Conservation (phyloP, 257 asterid species). For the Solanum habrochaites region DNA sequence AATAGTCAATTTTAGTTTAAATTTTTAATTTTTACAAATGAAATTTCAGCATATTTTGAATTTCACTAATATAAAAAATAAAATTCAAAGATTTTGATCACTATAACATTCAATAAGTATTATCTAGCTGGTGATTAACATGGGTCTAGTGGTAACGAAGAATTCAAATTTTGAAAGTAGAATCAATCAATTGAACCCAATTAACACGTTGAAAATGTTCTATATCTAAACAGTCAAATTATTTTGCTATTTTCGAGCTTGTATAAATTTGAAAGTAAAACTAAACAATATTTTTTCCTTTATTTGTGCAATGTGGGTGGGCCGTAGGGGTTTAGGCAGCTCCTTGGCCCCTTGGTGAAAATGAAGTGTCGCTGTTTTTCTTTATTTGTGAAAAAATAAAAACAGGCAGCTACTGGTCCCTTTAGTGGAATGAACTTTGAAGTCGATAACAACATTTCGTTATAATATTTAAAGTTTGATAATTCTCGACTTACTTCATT, state of each 20-base stretch:
- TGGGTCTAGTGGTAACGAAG: not conserved
- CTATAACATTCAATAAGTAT: no score
- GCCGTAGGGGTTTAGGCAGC: not conserved
- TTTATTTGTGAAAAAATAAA: no score
- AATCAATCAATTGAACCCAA: not conserved
- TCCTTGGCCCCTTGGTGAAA: not conserved
- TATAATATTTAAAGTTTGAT: no score
- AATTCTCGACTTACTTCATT: no score
- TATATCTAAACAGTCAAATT: not conserved
- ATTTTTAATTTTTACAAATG: not conserved
- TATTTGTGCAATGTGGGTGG: not conserved
- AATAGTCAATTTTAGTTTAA: not conserved
- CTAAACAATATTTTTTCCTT: not conserved
- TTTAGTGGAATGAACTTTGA: no score
- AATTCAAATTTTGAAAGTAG: not conserved
- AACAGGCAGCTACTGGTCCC: no score
- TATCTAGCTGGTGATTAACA: not conserved
- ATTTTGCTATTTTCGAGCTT: not conserved
- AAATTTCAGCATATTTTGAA: not conserved
- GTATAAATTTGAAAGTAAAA: not conserved
- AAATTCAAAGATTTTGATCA: no score
- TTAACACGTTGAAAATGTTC: not conserved
- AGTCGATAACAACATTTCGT: no score
- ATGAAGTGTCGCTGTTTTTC: not conserved
- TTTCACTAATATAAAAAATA: not conserved